Evolutionary conservation across 306 rosid genomes (phyloP).

Genomic region (Boehmeria nivea): DNA sequence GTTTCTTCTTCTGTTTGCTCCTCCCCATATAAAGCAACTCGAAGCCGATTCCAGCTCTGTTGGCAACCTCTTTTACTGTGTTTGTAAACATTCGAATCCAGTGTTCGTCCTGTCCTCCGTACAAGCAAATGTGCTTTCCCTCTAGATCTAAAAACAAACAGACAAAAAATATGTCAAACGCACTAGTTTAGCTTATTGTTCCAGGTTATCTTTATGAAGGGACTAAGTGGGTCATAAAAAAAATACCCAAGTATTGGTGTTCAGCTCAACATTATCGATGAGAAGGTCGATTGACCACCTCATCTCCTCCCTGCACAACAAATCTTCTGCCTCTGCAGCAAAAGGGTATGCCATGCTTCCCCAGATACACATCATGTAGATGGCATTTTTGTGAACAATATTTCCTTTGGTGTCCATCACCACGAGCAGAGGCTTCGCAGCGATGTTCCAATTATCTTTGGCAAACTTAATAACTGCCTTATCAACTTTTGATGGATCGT

Average conservation of each 20-base stretch:
- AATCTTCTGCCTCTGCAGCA: slow-evolving; percentile 32
- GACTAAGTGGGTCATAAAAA: too few relatives aligned
- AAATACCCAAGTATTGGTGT: slow-evolving; percentile 40
- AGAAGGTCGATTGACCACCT: slow-evolving; percentile 45
- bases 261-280: slow-evolving; percentile 34
- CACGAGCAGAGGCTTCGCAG: slow-evolving; percentile 40
- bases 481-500: slow-evolving; percentile 32
- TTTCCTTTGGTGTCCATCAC: slow-evolving; percentile 51
- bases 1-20: slow-evolving; percentile 39
- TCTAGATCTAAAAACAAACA: slow-evolving; percentile 29
- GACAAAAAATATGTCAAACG: too few relatives aligned
- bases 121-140: slow-evolving; percentile 49
- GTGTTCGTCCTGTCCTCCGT: slow-evolving; percentile 48
- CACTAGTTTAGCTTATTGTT: too few relatives aligned
- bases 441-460: slow-evolving; percentile 35
- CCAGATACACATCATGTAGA: slow-evolving; percentile 66
- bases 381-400: slow-evolving; percentile 44
- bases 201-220: too few relatives aligned
- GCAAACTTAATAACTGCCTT: slow-evolving; percentile 36
- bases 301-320: slow-evolving; percentile 45
- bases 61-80: slow-evolving; percentile 15
- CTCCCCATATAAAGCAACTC: slow-evolving; percentile 54
- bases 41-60: slow-evolving; percentile 19
- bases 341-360: slow-evolving; percentile 62
- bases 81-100: slow-evolving; percentile 50